A percentile compares a stretch with the other conserved stretches of the same genome.
Conservation (phyloP, 177 flowering plant genomes). For the Telopea speciosissima region DNA sequence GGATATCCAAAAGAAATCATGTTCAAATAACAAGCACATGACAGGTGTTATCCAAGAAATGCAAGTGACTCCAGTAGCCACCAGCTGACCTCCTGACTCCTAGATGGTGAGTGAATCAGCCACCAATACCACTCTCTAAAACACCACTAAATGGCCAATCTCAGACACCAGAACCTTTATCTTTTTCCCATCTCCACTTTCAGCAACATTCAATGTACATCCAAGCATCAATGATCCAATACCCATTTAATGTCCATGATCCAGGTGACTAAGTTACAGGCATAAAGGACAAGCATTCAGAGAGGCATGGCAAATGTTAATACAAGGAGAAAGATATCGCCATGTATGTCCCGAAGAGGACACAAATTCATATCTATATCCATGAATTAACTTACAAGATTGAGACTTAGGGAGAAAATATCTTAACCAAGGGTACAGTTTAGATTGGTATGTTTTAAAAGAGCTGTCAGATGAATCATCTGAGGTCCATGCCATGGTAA, state of each 20-base stretch:
- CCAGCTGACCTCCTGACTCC: neutral
- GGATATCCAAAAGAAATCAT: neutral
- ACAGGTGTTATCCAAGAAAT: neutral
- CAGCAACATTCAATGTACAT: neutral
- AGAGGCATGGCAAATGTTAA: neutral
- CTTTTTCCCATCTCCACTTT: neutral
- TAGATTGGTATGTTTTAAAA: no score
- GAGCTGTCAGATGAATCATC: neutral
- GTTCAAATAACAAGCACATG: neutral
- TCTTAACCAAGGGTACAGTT: no score
- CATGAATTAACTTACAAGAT: constrained; percentile 2
- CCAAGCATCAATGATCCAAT: neutral
- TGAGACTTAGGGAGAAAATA: neutral
- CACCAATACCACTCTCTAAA: neutral
- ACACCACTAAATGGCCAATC: neutral
- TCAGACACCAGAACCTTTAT: neutral
- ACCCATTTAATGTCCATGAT: neutral
- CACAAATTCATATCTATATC: neutral
- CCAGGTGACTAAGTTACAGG: neutral
- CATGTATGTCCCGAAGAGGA: neutral
- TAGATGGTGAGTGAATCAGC: neutral
- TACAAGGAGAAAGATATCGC: neutral
- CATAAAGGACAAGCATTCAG: neutral
- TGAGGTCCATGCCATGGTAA: no score
- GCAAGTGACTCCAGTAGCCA: neutral